Evolutionary conservation across 352 stramenopile species (phyloP).

Genomic region (Phytophthora capsici): DNA sequence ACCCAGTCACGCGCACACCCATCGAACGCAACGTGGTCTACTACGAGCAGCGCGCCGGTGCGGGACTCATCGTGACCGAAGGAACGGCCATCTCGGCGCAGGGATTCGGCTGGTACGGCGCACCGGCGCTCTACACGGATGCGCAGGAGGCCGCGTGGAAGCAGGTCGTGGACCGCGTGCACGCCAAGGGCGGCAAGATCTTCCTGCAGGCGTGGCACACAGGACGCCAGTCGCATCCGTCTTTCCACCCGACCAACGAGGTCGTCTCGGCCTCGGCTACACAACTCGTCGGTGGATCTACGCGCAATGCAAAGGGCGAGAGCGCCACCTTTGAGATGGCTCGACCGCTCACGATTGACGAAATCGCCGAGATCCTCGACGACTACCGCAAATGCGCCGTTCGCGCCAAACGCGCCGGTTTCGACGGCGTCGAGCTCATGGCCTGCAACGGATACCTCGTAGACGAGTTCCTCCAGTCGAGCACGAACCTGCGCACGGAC

Average conservation of each 20-base stretch:
- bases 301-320: neutral
- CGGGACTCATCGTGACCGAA: neutral
- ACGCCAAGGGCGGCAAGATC: constrained; percentile 2
- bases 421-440: constrained; percentile 23
- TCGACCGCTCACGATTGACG: neutral
- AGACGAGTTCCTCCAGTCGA: constrained; percentile 21
- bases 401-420: constrained; percentile 5
- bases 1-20: neutral
- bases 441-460: constrained; percentile 6
- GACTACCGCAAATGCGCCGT: constrained; percentile 6
- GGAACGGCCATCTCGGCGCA: neutral
- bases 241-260: constrained; percentile 1
- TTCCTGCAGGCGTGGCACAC: neutral
- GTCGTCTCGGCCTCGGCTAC: neutral
- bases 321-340: neutral
- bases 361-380: neutral
- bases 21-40: neutral
- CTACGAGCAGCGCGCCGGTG: neutral
- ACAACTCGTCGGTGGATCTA: neutral
- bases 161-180: neutral
- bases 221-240: neutral
- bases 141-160: neutral
- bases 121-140: neutral
- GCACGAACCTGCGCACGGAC: constrained; percentile 17
- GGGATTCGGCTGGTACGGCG: neutral